Percentiles rank a stretch among this genome's conserved stretches.
These are phyloP conservation scores for Chrysanthemum makinoi DNA, from an alignment of 129 eudicot genomes.

Conservation along the genomic window DNA sequence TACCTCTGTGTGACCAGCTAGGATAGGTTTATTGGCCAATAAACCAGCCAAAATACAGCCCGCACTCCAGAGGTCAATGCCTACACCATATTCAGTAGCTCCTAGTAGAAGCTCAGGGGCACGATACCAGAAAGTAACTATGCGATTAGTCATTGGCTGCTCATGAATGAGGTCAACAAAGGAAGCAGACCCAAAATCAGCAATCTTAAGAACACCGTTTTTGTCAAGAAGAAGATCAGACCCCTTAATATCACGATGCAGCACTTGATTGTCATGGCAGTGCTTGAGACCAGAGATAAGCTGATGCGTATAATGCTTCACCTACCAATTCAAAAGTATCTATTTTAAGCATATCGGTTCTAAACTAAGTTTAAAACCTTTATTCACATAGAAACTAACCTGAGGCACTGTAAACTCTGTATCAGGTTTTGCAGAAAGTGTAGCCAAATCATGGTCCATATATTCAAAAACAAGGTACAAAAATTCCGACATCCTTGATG, in stretches of 20 bases:
- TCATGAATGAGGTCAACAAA: constrained; percentile 13
- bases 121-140: constrained; percentile 17
- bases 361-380: background rate
- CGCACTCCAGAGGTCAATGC: constrained; percentile 5
- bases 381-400: background rate
- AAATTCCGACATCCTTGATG: constrained; percentile 7
- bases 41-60: constrained; percentile 22
- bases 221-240: constrained; percentile 6
- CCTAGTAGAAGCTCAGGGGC: constrained; percentile 23
- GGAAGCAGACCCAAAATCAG: constrained; percentile 15
- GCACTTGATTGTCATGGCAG: constrained; percentile 16
- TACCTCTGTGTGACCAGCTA: constrained; percentile 17
- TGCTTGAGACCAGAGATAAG: constrained; percentile 6
- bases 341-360: background rate
- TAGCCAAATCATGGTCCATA: constrained; percentile 20
- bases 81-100: constrained; percentile 22
- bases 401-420: background rate
- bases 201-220: constrained; percentile 8
- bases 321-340: background rate
- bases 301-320: constrained; percentile 14
- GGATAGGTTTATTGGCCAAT: constrained; percentile 14
- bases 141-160: constrained; percentile 13
- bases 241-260: constrained; percentile 14
- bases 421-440: background rate
- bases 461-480: constrained; percentile 15